Percentiles rank a stretch among this genome's conserved stretches.
These are phyloP conservation scores for Candida silvicultrix DNA, from an alignment of 805 yeast species.

Conservation along the genomic window DNA sequence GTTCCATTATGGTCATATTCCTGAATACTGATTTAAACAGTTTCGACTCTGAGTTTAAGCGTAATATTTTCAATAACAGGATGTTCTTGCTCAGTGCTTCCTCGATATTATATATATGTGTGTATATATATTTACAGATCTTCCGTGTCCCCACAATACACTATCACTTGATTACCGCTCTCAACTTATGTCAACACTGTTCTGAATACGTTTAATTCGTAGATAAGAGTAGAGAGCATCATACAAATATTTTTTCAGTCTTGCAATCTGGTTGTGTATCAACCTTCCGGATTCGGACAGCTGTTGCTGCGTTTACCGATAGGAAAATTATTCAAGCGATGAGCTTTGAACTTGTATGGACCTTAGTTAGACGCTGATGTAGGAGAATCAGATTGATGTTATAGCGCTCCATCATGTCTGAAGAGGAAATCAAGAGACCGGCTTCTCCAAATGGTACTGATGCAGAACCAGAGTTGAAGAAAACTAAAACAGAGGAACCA, in stretches of 20 bases:
- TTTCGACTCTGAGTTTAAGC: background rate
- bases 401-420: too few species aligned
- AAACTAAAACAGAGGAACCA: slow-evolving; percentile 5
- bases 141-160: background rate
- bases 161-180: too few species aligned
- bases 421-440: slow-evolving; percentile 13
- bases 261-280: too few species aligned
- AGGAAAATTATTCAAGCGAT: background rate
- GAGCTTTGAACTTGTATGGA: background rate
- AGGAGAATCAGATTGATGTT: background rate
- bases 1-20: background rate
- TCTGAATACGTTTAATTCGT: background rate
- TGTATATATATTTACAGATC: too few species aligned
- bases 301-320: background rate
- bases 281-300: background rate
- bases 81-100: too few species aligned
- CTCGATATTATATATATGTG: too few species aligned
- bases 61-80: background rate
- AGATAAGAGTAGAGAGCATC: background rate
- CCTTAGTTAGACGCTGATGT: too few species aligned
- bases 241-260: too few species aligned
- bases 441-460: slow-evolving; percentile 8
- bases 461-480: slow-evolving; percentile 7
- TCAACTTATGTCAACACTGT: too few species aligned
- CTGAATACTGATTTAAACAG: background rate